Conservation (phyloP, 1,139 yeast species). For the Taphrina confusa region DNA sequence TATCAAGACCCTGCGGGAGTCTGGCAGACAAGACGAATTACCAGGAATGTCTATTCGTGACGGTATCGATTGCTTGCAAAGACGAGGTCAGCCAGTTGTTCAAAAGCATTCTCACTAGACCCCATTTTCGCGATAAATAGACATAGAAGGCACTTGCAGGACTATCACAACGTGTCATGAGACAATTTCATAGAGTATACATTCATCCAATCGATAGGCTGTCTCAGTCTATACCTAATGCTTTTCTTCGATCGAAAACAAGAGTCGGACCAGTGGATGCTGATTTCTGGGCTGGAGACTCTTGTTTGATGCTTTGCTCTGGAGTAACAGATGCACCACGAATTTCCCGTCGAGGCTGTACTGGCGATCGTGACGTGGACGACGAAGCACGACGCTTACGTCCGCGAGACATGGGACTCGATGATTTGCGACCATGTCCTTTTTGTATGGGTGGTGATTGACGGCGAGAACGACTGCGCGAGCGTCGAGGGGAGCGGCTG, state of each 20-base stretch:
- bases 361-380: not conserved
- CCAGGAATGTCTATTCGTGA: constrained; percentile 18
- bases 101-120: no score
- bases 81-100: constrained; percentile 10
- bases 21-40: constrained; percentile 5
- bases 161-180: no score
- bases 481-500: not conserved
- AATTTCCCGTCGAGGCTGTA: no score
- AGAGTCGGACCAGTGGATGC: not conserved
- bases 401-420: not conserved
- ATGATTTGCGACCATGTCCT: not conserved
- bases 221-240: constrained; percentile 10
- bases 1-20: constrained; percentile 18
- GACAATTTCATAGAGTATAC: no score
- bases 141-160: no score
- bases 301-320: no score
- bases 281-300: no score
- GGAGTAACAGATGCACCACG: no score
- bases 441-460: no score
- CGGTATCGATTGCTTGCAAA: constrained; percentile 14
- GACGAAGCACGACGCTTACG: not conserved
- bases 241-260: constrained; percentile 17
- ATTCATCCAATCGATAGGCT: no score
- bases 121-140: no score
- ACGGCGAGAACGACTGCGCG: constrained; percentile 3